Percentiles rank a stretch among this genome's conserved stretches.
These are phyloP conservation scores for Irpex sp. DNA, from an alignment of 1,284 basidiomycete species.

Conservation along the genomic window DNA sequence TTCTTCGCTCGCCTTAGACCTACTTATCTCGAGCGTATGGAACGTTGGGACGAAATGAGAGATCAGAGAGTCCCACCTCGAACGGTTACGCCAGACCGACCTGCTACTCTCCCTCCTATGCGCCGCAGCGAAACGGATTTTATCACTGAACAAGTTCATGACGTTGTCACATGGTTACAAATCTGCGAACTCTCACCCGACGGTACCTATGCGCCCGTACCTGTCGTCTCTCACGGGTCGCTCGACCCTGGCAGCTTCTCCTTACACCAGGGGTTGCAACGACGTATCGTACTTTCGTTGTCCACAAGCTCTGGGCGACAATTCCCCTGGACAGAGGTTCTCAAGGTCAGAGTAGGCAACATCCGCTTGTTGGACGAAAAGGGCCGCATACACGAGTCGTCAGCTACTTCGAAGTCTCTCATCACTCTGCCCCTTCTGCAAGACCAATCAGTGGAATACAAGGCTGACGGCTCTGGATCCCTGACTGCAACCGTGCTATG, in stretches of 20 bases:
- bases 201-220: conserved; percentile 83
- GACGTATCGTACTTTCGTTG: conserved; percentile 74
- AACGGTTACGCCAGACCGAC: conserved; percentile 20
- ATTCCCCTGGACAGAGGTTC: conserved; percentile 82
- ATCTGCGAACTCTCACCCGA: conserved; percentile 84
- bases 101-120: conserved; percentile 62
- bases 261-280: conserved; percentile 90
- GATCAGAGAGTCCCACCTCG: conserved; percentile 49
- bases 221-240: conserved; percentile 74
- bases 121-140: conserved; percentile 91
- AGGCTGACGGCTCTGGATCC: conserved; percentile 76
- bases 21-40: conserved; percentile 83
- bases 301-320: conserved; percentile 88
- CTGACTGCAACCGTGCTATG: conserved; percentile 76
- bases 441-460: conserved; percentile 71
- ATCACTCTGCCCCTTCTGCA: conserved; percentile 72
- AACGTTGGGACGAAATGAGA: conserved; percentile 88
- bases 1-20: conserved; percentile 82
- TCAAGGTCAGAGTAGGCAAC: conserved; percentile 76
- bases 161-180: conserved; percentile 84
- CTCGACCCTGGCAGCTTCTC: conserved; percentile 87
- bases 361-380: conserved; percentile 84
- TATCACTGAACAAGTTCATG: conserved; percentile 84
- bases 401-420: conserved; percentile 51
- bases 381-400: conserved; percentile 73